phyloP scores from a whole-genome alignment of 805 yeast genomes.

The Wickerhamomyces silvicola region DNA sequence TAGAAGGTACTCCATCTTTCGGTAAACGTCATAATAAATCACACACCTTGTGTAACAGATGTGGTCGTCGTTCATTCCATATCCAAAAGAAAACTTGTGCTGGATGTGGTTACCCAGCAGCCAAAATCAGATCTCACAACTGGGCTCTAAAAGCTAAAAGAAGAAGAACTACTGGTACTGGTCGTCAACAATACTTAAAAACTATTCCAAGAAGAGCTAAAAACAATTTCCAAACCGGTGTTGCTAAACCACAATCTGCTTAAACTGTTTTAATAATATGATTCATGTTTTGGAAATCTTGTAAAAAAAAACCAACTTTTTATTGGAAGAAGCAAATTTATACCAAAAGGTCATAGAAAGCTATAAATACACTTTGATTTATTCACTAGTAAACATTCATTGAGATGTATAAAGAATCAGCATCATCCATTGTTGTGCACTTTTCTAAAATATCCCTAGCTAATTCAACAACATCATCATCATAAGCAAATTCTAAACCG shows the following conservation, averaged over 20 bases:
- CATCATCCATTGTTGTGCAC: conserved; percentile 69
- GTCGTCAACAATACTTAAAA: conserved; percentile 98
- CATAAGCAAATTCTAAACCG: conserved; percentile 58
- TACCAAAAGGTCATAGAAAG: background rate
- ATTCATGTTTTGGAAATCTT: conserved; percentile 7
- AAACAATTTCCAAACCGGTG: conserved; percentile 96
- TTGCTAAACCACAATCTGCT: conserved; percentile 60
- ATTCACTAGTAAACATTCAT: conserved; percentile 28
- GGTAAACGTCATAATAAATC: conserved; percentile 99
- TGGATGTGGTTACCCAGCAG: conserved; percentile 99
- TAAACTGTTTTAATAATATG: conserved; percentile 31
- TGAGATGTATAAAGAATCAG: conserved; percentile 64
- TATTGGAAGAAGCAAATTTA: background rate
- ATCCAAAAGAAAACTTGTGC: conserved; percentile 98
- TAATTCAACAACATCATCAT: conserved; percentile 55
- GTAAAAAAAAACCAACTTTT: too few relatives aligned
- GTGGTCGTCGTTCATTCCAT: conserved; percentile 99
- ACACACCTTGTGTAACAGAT: conserved; percentile 98
- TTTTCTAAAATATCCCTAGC: conserved; percentile 66
- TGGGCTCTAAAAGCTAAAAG: conserved; percentile 99
- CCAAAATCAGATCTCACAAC: conserved; percentile 97
- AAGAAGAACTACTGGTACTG: conserved; percentile 99
- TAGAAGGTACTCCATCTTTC: conserved; percentile 99
- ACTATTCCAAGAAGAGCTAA: conserved; percentile 96
- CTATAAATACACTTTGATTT: background rate